Evolutionary conservation across 2,329 filamentous ascomycete species (phyloP).

Genomic region (Hypoxylon sp.): DNA sequence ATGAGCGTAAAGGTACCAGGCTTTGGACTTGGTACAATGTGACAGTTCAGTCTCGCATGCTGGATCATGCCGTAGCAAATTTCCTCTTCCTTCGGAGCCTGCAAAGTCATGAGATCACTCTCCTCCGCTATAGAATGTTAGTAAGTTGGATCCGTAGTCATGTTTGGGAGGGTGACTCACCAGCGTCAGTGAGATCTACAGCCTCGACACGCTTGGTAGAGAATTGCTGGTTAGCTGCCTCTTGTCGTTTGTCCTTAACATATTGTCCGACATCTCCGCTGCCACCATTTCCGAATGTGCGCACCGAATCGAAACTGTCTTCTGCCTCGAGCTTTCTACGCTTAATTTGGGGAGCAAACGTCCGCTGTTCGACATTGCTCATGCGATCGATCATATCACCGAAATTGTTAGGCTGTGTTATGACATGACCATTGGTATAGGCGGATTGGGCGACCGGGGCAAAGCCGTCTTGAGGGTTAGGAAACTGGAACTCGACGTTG

Average conservation of each 20-base stretch:
- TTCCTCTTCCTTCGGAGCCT: constrained; percentile 75
- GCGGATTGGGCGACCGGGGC: constrained; percentile 38
- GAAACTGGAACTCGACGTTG: constrained; percentile 61
- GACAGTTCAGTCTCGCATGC: constrained; percentile 75
- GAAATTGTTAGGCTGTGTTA: constrained; percentile 60
- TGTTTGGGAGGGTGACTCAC: constrained; percentile 63
- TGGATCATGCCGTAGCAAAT: constrained; percentile 87
- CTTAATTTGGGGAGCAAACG: constrained; percentile 72
- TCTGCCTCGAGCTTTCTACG: constrained; percentile 71
- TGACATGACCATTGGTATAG: constrained; percentile 33
- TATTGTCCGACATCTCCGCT: constrained; percentile 75
- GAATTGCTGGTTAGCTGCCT: constrained; percentile 56
- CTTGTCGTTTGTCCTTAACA: constrained; percentile 71
- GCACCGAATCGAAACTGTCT: constrained; percentile 60
- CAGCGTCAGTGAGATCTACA: constrained; percentile 70
- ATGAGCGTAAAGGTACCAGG: constrained; percentile 73
- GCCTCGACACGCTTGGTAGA: constrained; percentile 58
- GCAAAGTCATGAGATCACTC: constrained; percentile 70
- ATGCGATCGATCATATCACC: constrained; percentile 79
- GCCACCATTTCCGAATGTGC: constrained; percentile 62
- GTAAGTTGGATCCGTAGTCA: constrained; percentile 39
- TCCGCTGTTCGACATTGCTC: constrained; percentile 80
- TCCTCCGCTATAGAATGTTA: constrained; percentile 62
- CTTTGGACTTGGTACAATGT: constrained; percentile 77
- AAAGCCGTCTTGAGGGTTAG: constrained; percentile 52